Base-by-base conservation (phyloP, 2,329 filamentous ascomycete genomes). In the Achaetomium macrosporum region DNA sequence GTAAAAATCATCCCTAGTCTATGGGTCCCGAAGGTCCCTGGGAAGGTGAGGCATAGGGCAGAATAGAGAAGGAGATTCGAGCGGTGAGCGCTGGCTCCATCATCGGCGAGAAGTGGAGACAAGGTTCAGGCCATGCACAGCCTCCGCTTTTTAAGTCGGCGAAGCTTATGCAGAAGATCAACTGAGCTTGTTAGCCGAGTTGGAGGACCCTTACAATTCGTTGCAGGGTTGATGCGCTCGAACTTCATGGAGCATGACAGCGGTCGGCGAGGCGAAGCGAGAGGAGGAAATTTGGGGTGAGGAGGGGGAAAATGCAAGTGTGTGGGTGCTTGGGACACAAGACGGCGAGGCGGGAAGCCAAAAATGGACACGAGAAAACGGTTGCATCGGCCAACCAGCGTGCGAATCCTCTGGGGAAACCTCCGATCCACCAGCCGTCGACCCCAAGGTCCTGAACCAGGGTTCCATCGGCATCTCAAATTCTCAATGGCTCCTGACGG, bases 361-460 rank as follows among this genome's bases (percentile, higher is more conserved):
- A 69, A 68, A 68, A 66, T 68, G 70, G 69, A 73, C 69, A 73
- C 70, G 70, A 73, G 70, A 72, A 59, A 71, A 71, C 67, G 59
- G 62, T 53, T 65, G 68, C 71, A 71, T 71, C 67, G 70, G 65
- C 66, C 65, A 70, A 68, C 66, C 65, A 53, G 25, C 13, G 16
- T 10, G 35, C 20, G 66, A 51, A 55, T 43, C 19, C 43, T 31
- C 42, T 42, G 55, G 50, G 43, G n/a, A n/a, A 52, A 57, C 37
- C 31, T 43, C 47, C 50, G 49, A 54, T 50, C 61, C 58, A 60
- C 63, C 63, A 36, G 19, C 43, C 58, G 50, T 53, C 47, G 41
- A 35, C 35, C n/a, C 53, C 55, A 55, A 52, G 55, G 51, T 39
- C 50, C 41, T 42, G 29, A 29, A 43, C 50, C 47, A 29, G 56